Evolutionary conservation across 2,329 filamentous ascomycete species (phyloP), one percentile per base, ranked within the genome.

Genomic region (Penicillium nordicum): DNA sequence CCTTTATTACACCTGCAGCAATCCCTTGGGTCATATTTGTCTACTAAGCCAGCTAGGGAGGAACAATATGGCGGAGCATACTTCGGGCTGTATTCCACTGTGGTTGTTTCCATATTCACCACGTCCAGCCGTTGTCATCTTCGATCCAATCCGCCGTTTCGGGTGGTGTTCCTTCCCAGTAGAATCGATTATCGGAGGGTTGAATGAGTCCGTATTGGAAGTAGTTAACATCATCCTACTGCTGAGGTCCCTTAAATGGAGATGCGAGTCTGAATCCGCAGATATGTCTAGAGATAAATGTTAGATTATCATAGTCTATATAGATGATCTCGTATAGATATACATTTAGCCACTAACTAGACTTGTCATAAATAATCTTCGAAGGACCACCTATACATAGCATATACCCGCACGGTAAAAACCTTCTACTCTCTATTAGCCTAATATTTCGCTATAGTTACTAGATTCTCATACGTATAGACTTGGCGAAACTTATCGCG

Each of bases 81-180:
- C 21, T 21, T 21, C 21, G 3, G 2, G 21, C 21, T 21, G 21
- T 21, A 21, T 21, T 21, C 21, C 21, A 3, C 21, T 21, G 21
- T 32, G 34, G 9, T 40, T 46, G 4, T 46, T 38, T 40, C 42
- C 50, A 41, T 38, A 46, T 53, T 53, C 27, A 46, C 50, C 42
- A 53, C 18, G 14, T 53, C 50, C 50, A 53, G 50, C 50, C 50
- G 42, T 46, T 41, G 42, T 11, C 9, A 41, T 46, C 50, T 30
- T 52, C 10, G 18, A 46, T 27, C 42, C 42, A 53, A 53, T 53
- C 42, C 34, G 14, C 36, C 14, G 41, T 46, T 14, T 41, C 34
- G 50, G 50, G 41, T 46, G 50, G 50, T 46, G 41, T 53, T 25
- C 42, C 50, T 53, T 53, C 42, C 50, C n/a, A 53, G 42, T 53